Evolutionary conservation across 768 basidiomycete species (phyloP), one percentile per base, ranked within the genome.

Genomic region (Macrolepiota fuliginosa): DNA sequence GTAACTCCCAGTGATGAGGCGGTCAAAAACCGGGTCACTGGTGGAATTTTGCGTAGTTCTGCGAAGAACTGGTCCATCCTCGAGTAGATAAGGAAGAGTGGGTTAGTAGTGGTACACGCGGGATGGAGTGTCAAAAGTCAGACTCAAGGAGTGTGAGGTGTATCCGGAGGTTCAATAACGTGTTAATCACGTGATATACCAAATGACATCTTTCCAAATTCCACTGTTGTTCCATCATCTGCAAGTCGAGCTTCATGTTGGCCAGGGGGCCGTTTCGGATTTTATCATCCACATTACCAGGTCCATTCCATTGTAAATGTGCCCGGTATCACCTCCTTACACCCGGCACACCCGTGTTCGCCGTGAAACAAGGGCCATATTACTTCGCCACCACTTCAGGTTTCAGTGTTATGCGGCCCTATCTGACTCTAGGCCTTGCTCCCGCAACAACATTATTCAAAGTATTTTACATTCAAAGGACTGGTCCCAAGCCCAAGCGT

Each of bases 21-120:
- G 61, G 83, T 79, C 5, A 92, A 71, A 58, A 87, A 85, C 35
- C 93, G 85, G 4, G 93, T 94, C 39, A 95, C 88, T 36, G 89
- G 89, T 0, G 93, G 92, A 1, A 94, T 91, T 76, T 92, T 93
- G 67, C 79, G 83, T 56, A 94, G 72, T 76, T 93, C 89, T 22
- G 82, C 77, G 2, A 81, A 24, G 39, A 86, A 68, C 17, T 77
- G 74, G 54, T 81, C 74, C 83, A 84, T 84, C 37, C 32, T 29
- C 6, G 29, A 32, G 45, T 19, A 9, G 29, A 32, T 32, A 32
- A 32, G 29, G n/a, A n/a, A n/a, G n/a, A n/a, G n/a, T n/a, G n/a
- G n/a, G n/a, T n/a, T n/a, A n/a, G n/a, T n/a, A 32, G 53, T 24
- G 19, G 57, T 58, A 47, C 22, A 25, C 24, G 47, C 40, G n/a